Evolutionary conservation across 805 yeast genomes (phyloP), one percentile per base, ranked within the genome.

Genomic region (Teunomyces funiuensis): DNA sequence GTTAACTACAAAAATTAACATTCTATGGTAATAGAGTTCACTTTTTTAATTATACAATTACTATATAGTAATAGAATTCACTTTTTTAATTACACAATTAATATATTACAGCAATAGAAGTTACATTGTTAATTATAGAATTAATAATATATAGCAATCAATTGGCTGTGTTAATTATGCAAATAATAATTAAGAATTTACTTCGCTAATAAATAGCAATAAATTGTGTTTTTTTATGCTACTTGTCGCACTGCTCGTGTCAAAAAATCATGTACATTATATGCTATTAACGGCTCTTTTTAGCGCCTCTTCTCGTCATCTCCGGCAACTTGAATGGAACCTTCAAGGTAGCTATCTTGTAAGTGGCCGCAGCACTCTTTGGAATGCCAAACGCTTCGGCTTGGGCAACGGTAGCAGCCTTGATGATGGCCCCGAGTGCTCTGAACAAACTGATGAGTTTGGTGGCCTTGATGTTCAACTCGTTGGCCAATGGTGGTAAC

Each of bases 271-370:
- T 13, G 25, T 22, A 15, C 33, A 22, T 22, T 28, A 31, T 19
- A 31, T 31, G 34, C 34, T 17, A 31, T 31, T 31, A 31, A 31
- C 34, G 34, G 22, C 34, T 31, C 34, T 31, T 31, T n/a, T 31
- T 31, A 31, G 34, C 34, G 19, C 81, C 81, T 56, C 86, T 74
- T 69, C 82, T 80, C 8, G 82, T 76, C 75, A 86, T 74, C 53
- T 85, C 91, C 6, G 99, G 99, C 39, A 88, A 71, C 59, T 80
- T 83, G 67, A 93, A 85, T 28, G 99, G 99, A 23, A 89, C 96
- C 60, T 78, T 82, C 63, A 93, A 75, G 13, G 79, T 65, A 2
- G 97, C 98, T 51, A 91, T 72, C 63, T 88, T 88, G 65, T 85
- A 83, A 28, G 80, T 73, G 7, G 79, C 61, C 10, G 82, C 82